Evolutionary conservation across 495 filamentous ascomycete genomes (phyloP).

Genomic region (Neurospora africana): DNA sequence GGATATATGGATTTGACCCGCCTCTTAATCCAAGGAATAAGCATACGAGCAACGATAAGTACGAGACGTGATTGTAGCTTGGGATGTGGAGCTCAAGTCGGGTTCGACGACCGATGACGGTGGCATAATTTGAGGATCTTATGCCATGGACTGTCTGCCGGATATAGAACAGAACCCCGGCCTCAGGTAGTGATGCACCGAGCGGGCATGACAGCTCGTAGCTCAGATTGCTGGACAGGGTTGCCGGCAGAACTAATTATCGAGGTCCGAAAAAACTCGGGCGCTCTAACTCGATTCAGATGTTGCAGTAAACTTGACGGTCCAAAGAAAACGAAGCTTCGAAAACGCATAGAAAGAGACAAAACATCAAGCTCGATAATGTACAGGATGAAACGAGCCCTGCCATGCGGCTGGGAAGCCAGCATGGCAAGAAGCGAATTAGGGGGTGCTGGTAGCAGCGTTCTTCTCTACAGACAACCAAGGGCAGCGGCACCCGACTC

Average conservation of each 20-base stretch:
- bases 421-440: constrained; percentile 37
- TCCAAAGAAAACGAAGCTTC: constrained; percentile 26
- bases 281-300: constrained; percentile 32
- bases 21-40: constrained; percentile 33
- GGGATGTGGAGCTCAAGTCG: constrained; percentile 32
- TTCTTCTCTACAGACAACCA: background rate
- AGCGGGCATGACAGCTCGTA: constrained; percentile 33
- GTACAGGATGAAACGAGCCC: constrained; percentile 36
- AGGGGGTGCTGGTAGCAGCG: constrained; percentile 11
- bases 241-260: constrained; percentile 19
- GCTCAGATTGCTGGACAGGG: constrained; percentile 27
- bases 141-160: constrained; percentile 42
- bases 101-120: constrained; percentile 37
- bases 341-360: constrained; percentile 37
- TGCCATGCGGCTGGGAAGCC: constrained; percentile 37
- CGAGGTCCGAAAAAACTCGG: constrained; percentile 21
- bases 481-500: constrained; percentile 13
- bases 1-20: constrained; percentile 27
- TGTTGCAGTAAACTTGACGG: constrained; percentile 16
- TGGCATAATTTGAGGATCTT: constrained; percentile 49
- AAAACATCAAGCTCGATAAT: constrained; percentile 31
- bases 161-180: constrained; percentile 40
- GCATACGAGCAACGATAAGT: constrained; percentile 37
- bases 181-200: constrained; percentile 39
- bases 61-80: constrained; percentile 41